Evolutionary conservation across 2,329 filamentous ascomycete genomes (phyloP).

Genomic region (Cercospora brassicicola): DNA sequence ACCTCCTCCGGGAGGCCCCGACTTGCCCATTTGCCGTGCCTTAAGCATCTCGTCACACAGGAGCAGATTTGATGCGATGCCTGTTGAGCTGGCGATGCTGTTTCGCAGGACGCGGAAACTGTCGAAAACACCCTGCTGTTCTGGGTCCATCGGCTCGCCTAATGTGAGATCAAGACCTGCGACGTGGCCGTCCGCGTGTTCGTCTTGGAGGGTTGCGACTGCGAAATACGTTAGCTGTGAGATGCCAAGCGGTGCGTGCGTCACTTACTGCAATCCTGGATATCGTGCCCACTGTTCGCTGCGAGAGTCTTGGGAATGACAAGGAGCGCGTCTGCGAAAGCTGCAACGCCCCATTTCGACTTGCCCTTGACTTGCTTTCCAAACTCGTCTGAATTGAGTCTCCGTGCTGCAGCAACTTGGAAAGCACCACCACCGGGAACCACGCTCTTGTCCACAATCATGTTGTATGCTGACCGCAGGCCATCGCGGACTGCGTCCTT

Average conservation of each 20-base stretch:
- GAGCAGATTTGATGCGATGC: slow-evolving; percentile 91
- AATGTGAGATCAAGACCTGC: slow-evolving; percentile 84
- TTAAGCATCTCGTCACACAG: slow-evolving; percentile 97
- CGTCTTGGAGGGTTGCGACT: slow-evolving; percentile 87
- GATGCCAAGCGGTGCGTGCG: background rate
- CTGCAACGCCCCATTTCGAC: slow-evolving; percentile 91
- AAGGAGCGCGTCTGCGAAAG: slow-evolving; percentile 91
- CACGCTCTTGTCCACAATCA: slow-evolving; percentile 96
- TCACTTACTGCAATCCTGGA: slow-evolving; percentile 85
- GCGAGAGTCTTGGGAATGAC: slow-evolving; percentile 97
- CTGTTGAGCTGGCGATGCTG: slow-evolving; percentile 87
- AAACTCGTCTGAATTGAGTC: slow-evolving; percentile 84
- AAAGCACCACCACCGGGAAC: slow-evolving; percentile 93
- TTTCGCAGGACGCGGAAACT: slow-evolving; percentile 94
- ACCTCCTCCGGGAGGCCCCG: slow-evolving; percentile 35
- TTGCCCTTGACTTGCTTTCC: slow-evolving; percentile 93
- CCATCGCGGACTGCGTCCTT: slow-evolving; percentile 95
- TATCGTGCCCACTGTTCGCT: slow-evolving; percentile 92
- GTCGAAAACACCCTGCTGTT: slow-evolving; percentile 89
- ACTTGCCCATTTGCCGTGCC: slow-evolving; percentile 82
- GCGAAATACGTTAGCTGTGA: slow-evolving; percentile 20
- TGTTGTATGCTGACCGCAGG: slow-evolving; percentile 95
- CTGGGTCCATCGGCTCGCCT: slow-evolving; percentile 92
- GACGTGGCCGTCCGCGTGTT: slow-evolving; percentile 76
- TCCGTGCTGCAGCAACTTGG: slow-evolving; percentile 87